Percentiles rank a stretch among this genome's conserved stretches.
phyloP scores from a whole-genome alignment of 2,329 filamentous ascomycete genomes.

The Cercospora sojina region DNA sequence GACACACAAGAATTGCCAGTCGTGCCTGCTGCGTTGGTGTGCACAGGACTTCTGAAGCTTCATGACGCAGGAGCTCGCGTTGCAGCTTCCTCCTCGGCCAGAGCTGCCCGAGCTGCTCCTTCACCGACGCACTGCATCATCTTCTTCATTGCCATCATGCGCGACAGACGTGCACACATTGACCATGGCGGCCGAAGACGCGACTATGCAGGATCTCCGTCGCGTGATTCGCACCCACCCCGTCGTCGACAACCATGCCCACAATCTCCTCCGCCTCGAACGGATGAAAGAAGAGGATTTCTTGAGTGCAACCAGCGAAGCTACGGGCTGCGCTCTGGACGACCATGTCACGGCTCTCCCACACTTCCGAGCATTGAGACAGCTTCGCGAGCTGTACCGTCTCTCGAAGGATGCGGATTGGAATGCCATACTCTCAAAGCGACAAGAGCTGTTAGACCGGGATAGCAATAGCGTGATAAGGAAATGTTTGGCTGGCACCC shows the following conservation, averaged over 20 bases:
- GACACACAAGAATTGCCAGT: not conserved
- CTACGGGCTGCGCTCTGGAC: constrained; percentile 64
- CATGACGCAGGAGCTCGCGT: not conserved
- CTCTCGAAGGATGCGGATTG: constrained; percentile 60
- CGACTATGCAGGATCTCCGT: constrained; percentile 31
- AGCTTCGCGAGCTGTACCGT: constrained; percentile 64
- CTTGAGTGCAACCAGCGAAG: constrained; percentile 69
- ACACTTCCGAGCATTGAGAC: constrained; percentile 67
- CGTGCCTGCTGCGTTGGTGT: not conserved
- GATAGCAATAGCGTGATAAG: constrained; percentile 57
- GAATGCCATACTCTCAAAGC: constrained; percentile 53
- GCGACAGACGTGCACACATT: not conserved
- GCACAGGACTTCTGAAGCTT: not conserved
- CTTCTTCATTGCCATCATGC: not conserved
- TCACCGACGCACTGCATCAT: not conserved
- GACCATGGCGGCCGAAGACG: constrained; percentile 10
- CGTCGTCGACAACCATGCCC: constrained; percentile 72
- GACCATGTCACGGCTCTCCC: constrained; percentile 62
- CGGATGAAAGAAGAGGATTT: constrained; percentile 53
- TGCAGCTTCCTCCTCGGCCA: not conserved
- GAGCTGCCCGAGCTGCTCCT: not conserved
- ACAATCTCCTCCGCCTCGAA: constrained; percentile 61
- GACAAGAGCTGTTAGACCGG: constrained; percentile 48
- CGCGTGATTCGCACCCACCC: constrained; percentile 43
- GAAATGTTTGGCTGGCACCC: constrained; percentile 68